Conservation (phyloP, 2,329 filamentous ascomycete species). For the Cadophora malorum region DNA sequence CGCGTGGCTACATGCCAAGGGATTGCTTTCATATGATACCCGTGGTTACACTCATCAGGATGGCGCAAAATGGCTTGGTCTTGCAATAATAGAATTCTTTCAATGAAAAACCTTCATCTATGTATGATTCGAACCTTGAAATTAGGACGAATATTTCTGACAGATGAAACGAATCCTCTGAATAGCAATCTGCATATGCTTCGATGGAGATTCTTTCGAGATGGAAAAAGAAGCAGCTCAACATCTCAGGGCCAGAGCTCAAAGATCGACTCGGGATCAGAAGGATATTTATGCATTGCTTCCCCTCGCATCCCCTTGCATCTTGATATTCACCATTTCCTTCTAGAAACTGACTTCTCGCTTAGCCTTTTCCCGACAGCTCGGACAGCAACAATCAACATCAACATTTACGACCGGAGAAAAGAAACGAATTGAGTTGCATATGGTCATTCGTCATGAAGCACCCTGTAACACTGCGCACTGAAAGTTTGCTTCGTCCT, state of each 20-base stretch:
- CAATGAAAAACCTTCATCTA: neutral
- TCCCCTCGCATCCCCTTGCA: neutral
- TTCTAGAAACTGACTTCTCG: neutral
- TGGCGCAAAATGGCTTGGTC: neutral
- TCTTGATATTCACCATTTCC: too few species aligned
- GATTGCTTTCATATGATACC: slow-evolving; percentile 17
- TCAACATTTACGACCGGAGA: neutral
- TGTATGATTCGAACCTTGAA: neutral
- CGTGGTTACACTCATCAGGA: neutral
- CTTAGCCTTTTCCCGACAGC: neutral
- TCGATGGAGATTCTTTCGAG: neutral
- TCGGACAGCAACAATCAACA: neutral
- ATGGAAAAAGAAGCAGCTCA: neutral
- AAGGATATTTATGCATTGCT: too few species aligned
- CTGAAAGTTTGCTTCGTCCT: too few species aligned
- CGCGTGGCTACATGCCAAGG: neutral
- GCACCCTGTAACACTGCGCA: too few species aligned
- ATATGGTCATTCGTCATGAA: too few species aligned
- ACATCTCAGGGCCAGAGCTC: neutral
- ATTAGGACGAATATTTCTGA: neutral
- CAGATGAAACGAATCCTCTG: neutral
- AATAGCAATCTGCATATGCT: too few species aligned
- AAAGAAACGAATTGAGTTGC: too few species aligned
- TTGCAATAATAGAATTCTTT: slow-evolving; percentile 1
- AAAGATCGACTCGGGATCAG: neutral